Evolutionary conservation across 768 basidiomycete genomes (phyloP).

Genomic region (Psilocybe cyanescens): DNA sequence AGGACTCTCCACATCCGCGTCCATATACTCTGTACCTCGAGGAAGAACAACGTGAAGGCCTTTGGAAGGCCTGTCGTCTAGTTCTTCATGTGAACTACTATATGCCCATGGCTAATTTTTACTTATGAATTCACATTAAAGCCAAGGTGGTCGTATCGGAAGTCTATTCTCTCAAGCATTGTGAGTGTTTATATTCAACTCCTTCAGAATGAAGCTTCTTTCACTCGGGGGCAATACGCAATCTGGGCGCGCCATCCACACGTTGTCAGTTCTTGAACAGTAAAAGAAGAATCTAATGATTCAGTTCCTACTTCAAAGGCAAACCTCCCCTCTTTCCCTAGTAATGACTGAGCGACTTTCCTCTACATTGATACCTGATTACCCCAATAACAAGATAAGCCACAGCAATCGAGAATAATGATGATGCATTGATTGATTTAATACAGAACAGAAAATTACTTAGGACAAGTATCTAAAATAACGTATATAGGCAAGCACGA

Average conservation of each 20-base stretch:
- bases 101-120: neutral
- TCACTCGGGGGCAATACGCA: slow-evolving; percentile 8
- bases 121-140: slow-evolving; percentile 7
- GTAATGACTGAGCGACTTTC: neutral
- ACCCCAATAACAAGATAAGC: neutral
- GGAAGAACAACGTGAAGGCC: neutral
- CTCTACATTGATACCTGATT: neutral
- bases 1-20: neutral
- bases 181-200: slow-evolving; percentile 8
- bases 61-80: neutral
- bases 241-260: slow-evolving; percentile 8
- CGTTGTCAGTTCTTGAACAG: slow-evolving; percentile 14
- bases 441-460: slow-evolving; percentile 1
- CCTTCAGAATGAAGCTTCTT: slow-evolving; percentile 15
- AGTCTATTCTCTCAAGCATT: neutral
- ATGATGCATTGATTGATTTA: neutral
- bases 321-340: neutral
- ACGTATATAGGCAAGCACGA: slow-evolving; percentile 10
- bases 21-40: neutral
- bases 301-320: neutral
- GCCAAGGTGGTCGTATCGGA: neutral
- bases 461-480: slow-evolving; percentile 12
- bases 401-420: neutral
- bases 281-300: neutral
- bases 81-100: neutral